Conservation (phyloP, 2,329 filamentous ascomycete genomes). For the Neophaeococcomyces mojaviensis region DNA sequence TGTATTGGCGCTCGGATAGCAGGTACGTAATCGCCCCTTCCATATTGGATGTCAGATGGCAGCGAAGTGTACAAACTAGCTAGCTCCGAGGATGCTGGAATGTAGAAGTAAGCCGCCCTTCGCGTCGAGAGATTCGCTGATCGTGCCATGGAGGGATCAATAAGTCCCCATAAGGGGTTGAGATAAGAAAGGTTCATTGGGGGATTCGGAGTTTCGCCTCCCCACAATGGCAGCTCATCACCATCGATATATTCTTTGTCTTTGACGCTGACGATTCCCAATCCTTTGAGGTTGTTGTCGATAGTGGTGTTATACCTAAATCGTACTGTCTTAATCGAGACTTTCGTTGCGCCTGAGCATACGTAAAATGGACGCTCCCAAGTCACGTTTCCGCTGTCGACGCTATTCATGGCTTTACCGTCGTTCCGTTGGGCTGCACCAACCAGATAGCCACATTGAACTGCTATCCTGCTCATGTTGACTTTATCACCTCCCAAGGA, state of each 20-base stretch:
- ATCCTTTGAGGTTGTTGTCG: conserved; percentile 8
- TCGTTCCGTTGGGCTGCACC: conserved; percentile 34
- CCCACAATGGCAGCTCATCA: conserved; percentile 29
- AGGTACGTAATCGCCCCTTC: conserved; percentile 19
- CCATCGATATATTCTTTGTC: conserved; percentile 31
- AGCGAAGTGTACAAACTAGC: no score
- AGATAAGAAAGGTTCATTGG: conserved; percentile 19
- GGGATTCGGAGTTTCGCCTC: conserved; percentile 29
- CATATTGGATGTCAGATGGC: conserved; percentile 13
- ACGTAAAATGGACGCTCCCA: conserved; percentile 40
- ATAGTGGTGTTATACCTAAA: conserved; percentile 36
- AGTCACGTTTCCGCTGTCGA: conserved; percentile 31
- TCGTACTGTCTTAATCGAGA: conserved; percentile 39
- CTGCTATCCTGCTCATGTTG: conserved; percentile 37
- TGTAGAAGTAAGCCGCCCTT: conserved; percentile 24
- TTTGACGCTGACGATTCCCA: conserved; percentile 29
- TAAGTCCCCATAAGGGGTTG: conserved; percentile 34
- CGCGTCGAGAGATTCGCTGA: conserved; percentile 28
- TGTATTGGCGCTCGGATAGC: no score
- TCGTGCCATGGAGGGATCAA: conserved; percentile 25
- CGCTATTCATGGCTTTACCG: conserved; percentile 28
- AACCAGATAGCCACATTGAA: conserved; percentile 34
- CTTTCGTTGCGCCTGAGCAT: conserved; percentile 37
- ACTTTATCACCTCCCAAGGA: conserved; percentile 26
- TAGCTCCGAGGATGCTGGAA: no score